Conservation (phyloP, 441 rosid species). For the Erodium chrysanthum region DNA sequence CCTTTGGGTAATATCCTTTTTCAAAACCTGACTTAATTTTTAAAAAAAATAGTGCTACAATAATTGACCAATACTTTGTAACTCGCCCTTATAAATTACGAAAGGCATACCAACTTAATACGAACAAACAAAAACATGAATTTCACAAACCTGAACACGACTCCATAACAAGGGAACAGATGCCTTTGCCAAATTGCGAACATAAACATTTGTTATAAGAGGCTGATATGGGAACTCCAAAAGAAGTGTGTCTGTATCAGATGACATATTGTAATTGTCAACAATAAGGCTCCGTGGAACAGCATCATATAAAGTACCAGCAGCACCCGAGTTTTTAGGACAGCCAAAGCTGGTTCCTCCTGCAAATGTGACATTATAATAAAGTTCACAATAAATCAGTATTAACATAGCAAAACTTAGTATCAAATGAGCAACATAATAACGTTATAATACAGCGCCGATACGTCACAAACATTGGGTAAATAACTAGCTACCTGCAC, state of each 20-base stretch:
- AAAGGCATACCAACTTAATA: background rate
- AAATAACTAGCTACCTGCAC: background rate
- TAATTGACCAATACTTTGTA: background rate
- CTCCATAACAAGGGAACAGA: constrained; percentile 96
- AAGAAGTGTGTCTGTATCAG: constrained; percentile 89
- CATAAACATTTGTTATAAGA: constrained; percentile 84
- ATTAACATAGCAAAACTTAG: background rate
- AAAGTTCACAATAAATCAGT: constrained; percentile 12
- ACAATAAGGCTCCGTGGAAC: constrained; percentile 85
- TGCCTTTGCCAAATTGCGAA: constrained; percentile 82
- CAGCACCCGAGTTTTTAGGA: constrained; percentile 82
- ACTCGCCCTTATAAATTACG: background rate
- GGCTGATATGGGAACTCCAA: constrained; percentile 92
- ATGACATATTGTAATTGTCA: constrained; percentile 73
- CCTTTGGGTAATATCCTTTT: background rate
- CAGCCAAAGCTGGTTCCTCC: constrained; percentile 86
- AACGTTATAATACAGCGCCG: background rate
- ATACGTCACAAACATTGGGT: background rate
- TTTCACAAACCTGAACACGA: constrained; percentile 79
- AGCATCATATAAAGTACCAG: constrained; percentile 95
- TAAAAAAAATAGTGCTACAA: background rate
- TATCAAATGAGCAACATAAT: background rate
- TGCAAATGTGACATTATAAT: constrained; percentile 19
- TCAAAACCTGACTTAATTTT: background rate
- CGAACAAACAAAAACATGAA: background rate